Evolutionary conservation across 1,139 yeast species (phyloP), one percentile per base, ranked within the genome.

Genomic region (Casaregolazyma suthepensis): DNA sequence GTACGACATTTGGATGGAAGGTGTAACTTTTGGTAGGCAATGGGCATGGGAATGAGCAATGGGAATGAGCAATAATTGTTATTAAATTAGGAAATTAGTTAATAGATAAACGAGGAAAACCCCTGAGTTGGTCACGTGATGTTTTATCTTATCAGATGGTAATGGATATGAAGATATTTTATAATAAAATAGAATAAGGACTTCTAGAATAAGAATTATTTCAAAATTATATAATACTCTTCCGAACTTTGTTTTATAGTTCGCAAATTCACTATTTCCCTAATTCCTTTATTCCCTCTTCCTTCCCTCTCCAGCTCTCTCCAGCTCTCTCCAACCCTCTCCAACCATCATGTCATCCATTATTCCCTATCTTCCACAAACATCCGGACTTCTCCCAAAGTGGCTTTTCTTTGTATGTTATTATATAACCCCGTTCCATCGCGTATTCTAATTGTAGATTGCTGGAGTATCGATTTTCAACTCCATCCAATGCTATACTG

Each of bases 391-490:
- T 50, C 70, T 85, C 51, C 89, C 90, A 48, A 82, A 82, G 68
- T 85, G 90, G 90, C 74, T 84, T 54, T 70, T 84, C 31, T 80
- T 85, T 59, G 77, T 76, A 63, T 18, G 73, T 63, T 13, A 5
- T 23, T 15, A 35, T 26, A 15, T 31, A 19, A 5, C 31, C 20
- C 17, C 22, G n/a, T 37, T n/a, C 49, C 46, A 42, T 35, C 54
- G n/a, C 7, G 26, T 23, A 18, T 10, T 18, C 46, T 40, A 45
- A 40, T 26, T 35, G 23, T 43, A 68, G 75, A 87, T 90, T 64
- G 87, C 97, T 0, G 84, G 85, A 2, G 96, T 93, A 15, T 89
- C 97, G 1, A 75, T 88, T 35, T 90, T 93, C 78, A 93, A 93
- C 69, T 89, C 98, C 0, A 73, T 81, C 20, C 99, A 93, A 72